Evolutionary conservation across 1,284 basidiomycete species (phyloP).

Genomic region (Austroboletus niveus): DNA sequence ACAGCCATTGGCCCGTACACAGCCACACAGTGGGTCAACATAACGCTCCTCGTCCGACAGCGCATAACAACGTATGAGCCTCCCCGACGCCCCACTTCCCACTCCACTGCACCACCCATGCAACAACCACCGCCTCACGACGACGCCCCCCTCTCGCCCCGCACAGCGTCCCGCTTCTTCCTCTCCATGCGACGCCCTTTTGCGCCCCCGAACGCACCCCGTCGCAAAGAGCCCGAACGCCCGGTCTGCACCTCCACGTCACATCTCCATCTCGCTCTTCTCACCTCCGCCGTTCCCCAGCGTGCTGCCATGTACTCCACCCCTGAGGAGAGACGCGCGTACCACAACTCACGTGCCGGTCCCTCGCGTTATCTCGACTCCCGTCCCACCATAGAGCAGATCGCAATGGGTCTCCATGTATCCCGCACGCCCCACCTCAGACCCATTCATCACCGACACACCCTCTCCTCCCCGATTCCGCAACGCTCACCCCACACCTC

Average conservation of each 20-base stretch:
- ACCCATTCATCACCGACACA: conserved; percentile 27
- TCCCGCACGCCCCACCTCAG: conserved; percentile 70
- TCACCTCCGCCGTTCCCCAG: conserved; percentile 18
- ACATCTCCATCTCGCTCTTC: not conserved
- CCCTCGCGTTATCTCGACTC: conserved; percentile 42
- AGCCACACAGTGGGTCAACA: conserved; percentile 10
- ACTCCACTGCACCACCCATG: conserved; percentile 11
- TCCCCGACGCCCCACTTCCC: not conserved
- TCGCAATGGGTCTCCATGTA: conserved; percentile 72
- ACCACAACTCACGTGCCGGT: conserved; percentile 31
- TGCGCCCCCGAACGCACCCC: conserved; percentile 18
- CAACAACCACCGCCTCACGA: conserved; percentile 16
- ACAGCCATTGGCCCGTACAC: conserved; percentile 6
- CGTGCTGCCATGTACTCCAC: conserved; percentile 50
- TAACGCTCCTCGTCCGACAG: no score
- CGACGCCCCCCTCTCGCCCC: conserved; percentile 9
- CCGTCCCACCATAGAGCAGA: conserved; percentile 69
- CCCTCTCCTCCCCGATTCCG: conserved; percentile 14
- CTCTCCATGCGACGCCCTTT: conserved; percentile 33
- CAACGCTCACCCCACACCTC: conserved; percentile 17
- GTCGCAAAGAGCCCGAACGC: conserved; percentile 15
- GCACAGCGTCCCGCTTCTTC: conserved; percentile 29
- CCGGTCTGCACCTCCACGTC: conserved; percentile 14
- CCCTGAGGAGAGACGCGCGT: conserved; percentile 42
- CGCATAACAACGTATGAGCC: not conserved